Percentiles rank a stretch among this genome's conserved stretches.
phyloP scores from a whole-genome alignment of 2,329 filamentous ascomycete genomes.

The Chrysoporthe cubensis region DNA sequence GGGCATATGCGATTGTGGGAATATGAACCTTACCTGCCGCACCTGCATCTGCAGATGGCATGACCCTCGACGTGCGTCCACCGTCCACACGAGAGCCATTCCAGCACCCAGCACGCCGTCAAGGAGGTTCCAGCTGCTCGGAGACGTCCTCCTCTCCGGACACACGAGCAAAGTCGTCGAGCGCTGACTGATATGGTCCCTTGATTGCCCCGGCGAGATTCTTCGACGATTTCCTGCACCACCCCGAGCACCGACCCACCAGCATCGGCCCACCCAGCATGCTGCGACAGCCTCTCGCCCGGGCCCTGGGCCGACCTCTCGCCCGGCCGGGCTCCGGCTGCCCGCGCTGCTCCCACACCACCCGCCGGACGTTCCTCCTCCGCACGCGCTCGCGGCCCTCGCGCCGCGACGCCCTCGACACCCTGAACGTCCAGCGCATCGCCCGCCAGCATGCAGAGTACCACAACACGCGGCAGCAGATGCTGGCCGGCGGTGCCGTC shows the following conservation, averaged over 20 bases:
- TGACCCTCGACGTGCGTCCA: not conserved
- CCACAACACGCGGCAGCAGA: slow-evolving; percentile 54
- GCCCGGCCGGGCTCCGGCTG: slow-evolving; percentile 8
- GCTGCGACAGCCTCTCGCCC: slow-evolving; percentile 36
- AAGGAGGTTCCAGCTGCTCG: not conserved
- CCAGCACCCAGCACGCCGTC: not conserved
- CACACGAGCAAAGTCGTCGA: too few species aligned
- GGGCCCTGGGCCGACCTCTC: slow-evolving; percentile 33
- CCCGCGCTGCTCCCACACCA: slow-evolving; percentile 23
- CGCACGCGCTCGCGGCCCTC: slow-evolving; percentile 30
- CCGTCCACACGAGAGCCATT: not conserved
- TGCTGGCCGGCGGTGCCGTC: slow-evolving; percentile 54
- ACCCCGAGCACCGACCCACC: not conserved
- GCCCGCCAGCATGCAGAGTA: slow-evolving; percentile 52
- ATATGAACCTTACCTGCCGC: not conserved
- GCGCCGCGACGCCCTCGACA: slow-evolving; percentile 47
- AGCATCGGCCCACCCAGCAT: slow-evolving; percentile 31
- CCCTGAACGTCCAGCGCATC: slow-evolving; percentile 55
- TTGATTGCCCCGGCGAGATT: not conserved
- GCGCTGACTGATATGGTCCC: not conserved
- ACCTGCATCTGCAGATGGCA: not conserved
- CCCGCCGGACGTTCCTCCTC: slow-evolving; percentile 42
- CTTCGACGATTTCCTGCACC: too few species aligned
- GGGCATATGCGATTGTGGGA: not conserved
- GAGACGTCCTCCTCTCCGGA: not conserved